phyloP scores from a whole-genome alignment of 1,284 basidiomycete genomes.

The Microbotryum lychnidis-dioicae region DNA sequence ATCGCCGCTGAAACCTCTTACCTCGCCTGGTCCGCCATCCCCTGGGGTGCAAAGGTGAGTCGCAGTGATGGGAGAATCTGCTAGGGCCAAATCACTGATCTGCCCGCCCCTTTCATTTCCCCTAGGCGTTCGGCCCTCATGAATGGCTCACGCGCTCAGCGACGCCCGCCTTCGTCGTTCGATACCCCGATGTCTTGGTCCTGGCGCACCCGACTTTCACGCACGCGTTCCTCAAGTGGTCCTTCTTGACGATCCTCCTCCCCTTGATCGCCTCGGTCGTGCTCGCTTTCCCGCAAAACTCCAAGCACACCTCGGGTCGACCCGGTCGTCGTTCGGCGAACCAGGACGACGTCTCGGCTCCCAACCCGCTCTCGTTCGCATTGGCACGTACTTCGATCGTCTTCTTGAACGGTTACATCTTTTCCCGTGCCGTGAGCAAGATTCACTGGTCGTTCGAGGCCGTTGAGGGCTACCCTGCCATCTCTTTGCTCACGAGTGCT shows the following conservation, averaged over 20 bases:
- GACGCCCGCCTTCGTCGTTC: constrained; percentile 1
- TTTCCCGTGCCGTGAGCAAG: not conserved
- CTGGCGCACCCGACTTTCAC: constrained; percentile 24
- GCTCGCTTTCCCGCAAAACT: constrained; percentile 15
- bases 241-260: constrained; percentile 12
- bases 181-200: constrained; percentile 17
- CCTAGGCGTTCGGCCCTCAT: constrained; percentile 16
- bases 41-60: constrained; percentile 19
- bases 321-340: not conserved
- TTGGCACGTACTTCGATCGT: constrained; percentile 18
- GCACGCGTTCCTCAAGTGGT: constrained; percentile 14
- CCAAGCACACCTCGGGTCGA: not conserved
- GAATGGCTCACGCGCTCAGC: constrained; percentile 8
- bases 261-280: constrained; percentile 18
- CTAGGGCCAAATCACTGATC: not conserved
- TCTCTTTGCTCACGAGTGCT: not conserved
- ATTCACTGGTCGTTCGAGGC: not conserved
- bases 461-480: not conserved
- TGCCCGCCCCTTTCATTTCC: no score
- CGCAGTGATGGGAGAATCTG: not conserved
- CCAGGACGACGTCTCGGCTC: constrained; percentile 7
- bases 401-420: constrained; percentile 18
- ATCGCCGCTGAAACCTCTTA: constrained; percentile 14
- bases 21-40: constrained; percentile 15
- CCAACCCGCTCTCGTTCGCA: constrained; percentile 21